Percentiles rank a stretch among this genome's conserved stretches.
Conservation (phyloP, 75 land plant species). For the Sequoiadendron giganteum region DNA sequence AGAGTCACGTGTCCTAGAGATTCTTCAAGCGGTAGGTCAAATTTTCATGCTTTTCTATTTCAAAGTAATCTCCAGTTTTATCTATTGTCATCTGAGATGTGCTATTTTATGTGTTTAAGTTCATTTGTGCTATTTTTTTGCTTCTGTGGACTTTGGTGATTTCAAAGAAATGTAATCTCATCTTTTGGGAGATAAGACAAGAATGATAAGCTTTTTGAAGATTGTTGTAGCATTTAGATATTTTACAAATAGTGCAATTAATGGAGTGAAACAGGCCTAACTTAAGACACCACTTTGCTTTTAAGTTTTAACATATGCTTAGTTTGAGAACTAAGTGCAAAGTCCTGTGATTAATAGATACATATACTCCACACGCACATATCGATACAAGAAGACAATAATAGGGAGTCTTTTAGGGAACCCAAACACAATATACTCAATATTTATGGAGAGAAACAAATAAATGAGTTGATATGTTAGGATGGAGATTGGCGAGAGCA, state of each 20-base stretch:
- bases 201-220: background rate
- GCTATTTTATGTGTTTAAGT: background rate
- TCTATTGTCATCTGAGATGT: background rate
- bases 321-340: background rate
- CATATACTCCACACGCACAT: background rate
- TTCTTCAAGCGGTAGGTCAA: conserved; percentile 85
- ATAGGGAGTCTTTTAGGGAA: background rate
- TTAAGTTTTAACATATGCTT: background rate
- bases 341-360: background rate
- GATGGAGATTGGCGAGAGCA: background rate
- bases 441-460: background rate
- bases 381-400: background rate
- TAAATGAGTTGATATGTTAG: background rate
- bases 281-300: background rate
- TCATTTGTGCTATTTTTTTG: background rate
- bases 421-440: background rate
- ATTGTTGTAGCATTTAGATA: background rate
- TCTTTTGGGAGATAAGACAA: background rate
- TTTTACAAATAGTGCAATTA: background rate
- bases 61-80: background rate
- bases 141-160: background rate
- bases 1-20: conserved; percentile 86
- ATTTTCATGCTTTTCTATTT: background rate
- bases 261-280: background rate
- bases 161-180: background rate